A percentile compares a stretch with the other conserved stretches of the same genome.
Evolutionary conservation across 2,329 filamentous ascomycete genomes (phyloP).

Genomic region (Stachybotrys echinatus): DNA sequence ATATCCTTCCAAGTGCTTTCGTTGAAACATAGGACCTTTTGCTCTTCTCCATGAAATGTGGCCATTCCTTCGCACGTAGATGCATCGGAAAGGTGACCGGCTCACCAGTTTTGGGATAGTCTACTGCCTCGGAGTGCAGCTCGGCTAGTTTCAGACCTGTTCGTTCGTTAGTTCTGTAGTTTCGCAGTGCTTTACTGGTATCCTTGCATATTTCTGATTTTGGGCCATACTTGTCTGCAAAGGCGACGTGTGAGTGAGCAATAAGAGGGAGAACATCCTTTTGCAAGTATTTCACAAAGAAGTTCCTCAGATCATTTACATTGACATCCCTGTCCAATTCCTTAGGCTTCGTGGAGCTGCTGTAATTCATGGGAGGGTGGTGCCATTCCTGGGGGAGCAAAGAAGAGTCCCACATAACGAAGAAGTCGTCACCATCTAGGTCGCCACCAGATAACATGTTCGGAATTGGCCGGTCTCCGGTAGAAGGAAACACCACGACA

Average conservation of each 20-base stretch:
- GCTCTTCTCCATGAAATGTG: constrained; percentile 80
- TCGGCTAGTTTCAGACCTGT: constrained; percentile 61
- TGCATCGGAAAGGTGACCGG: constrained; percentile 61
- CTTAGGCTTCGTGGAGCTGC: constrained; percentile 44
- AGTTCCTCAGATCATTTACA: constrained; percentile 68
- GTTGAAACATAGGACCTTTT: constrained; percentile 55
- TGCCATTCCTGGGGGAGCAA: constrained; percentile 70
- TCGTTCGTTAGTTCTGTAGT: constrained; percentile 3
- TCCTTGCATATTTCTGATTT: constrained; percentile 60
- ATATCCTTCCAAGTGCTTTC: constrained; percentile 75
- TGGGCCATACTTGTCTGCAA: constrained; percentile 66
- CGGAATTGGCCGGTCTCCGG: constrained; percentile 76
- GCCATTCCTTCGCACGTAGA: constrained; percentile 61
- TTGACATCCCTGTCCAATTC: constrained; percentile 58
- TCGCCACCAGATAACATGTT: constrained; percentile 97
- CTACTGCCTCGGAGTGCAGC: constrained; percentile 86
- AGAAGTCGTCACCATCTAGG: constrained; percentile 91
- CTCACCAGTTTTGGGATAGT: constrained; percentile 87
- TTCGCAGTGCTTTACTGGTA: neutral
- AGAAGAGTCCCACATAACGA: constrained; percentile 82
- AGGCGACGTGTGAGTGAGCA: constrained; percentile 74
- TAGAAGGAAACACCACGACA: constrained; percentile 81
- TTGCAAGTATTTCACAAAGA: constrained; percentile 92
- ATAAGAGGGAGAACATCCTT: constrained; percentile 78
- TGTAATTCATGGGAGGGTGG: constrained; percentile 71